phyloP scores from a whole-genome alignment of 2,329 filamentous ascomycete genomes.

The Aspergillus luchuensis region DNA sequence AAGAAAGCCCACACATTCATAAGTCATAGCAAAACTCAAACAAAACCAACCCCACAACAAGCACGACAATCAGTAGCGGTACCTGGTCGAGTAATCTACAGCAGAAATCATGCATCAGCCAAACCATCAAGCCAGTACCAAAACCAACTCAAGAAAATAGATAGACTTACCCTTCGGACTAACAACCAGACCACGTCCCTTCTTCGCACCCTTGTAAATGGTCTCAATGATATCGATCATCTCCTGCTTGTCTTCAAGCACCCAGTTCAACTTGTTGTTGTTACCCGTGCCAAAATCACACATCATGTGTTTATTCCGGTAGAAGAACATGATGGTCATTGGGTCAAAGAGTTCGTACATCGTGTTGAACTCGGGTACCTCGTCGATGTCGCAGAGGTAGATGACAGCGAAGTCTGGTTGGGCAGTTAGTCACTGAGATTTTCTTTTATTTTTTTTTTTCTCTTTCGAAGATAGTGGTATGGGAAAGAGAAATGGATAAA shows the following conservation, averaged over 20 bases:
- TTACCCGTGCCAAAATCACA: slow-evolving; percentile 93
- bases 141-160: background rate
- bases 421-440: background rate
- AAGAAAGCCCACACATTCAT: background rate
- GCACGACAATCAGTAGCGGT: slow-evolving; percentile 58
- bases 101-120: slow-evolving; percentile 7
- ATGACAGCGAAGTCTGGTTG: slow-evolving; percentile 56
- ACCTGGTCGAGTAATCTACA: slow-evolving; percentile 66
- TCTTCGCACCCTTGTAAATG: slow-evolving; percentile 97
- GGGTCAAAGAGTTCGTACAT: slow-evolving; percentile 93
- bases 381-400: slow-evolving; percentile 90
- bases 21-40: slow-evolving; percentile 2
- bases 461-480: too few species aligned
- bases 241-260: slow-evolving; percentile 96
- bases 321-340: slow-evolving; percentile 74
- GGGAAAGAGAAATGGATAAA: background rate
- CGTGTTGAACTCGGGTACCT: slow-evolving; percentile 88
- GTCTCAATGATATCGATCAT: slow-evolving; percentile 98
- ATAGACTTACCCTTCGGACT: slow-evolving; percentile 74
- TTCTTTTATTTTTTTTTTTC: too few species aligned
- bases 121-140: background rate
- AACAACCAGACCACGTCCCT: slow-evolving; percentile 92
- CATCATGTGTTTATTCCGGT: slow-evolving; percentile 90
- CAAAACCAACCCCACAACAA: background rate
- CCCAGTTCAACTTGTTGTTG: slow-evolving; percentile 98